Conservation (phyloP, 306 rosid genomes). For the Fragaria ananassa region DNA sequence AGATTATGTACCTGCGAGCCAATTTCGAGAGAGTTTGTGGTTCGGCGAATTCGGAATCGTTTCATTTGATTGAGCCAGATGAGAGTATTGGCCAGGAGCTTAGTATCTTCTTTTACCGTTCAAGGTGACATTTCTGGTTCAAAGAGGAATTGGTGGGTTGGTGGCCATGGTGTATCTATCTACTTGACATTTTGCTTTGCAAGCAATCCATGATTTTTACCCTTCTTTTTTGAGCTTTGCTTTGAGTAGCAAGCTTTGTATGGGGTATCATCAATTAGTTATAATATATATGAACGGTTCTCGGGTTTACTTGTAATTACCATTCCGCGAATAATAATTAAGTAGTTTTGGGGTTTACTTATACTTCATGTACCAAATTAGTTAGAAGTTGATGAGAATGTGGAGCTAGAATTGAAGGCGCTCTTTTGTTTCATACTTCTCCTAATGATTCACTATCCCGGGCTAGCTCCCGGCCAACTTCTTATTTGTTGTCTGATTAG, state of each 20-base stretch:
- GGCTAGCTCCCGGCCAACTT: background rate
- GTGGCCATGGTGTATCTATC: background rate
- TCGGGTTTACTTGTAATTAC: background rate
- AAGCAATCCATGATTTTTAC: background rate
- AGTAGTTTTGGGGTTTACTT: background rate
- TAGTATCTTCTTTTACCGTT: constrained; percentile 71
- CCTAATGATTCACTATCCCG: background rate
- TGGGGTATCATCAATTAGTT: background rate
- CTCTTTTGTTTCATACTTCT: background rate
- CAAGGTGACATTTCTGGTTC: constrained; percentile 20
- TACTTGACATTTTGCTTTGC: background rate
- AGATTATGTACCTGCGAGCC: constrained; percentile 71
- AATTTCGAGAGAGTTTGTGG: constrained; percentile 68
- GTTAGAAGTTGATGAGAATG: background rate
- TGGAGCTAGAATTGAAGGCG: background rate
- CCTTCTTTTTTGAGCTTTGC: constrained; percentile 27
- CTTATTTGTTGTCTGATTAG: background rate
- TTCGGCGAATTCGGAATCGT: constrained; percentile 62
- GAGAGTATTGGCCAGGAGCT: constrained; percentile 74
- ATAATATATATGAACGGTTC: background rate
- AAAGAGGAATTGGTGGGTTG: background rate
- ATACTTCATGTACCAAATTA: background rate
- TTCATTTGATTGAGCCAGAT: constrained; percentile 81
- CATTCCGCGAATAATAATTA: background rate
- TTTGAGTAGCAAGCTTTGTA: constrained; percentile 21